Base-by-base conservation (phyloP, 2,329 filamentous ascomycete species). In the Tolypocladium pustulatum region DNA sequence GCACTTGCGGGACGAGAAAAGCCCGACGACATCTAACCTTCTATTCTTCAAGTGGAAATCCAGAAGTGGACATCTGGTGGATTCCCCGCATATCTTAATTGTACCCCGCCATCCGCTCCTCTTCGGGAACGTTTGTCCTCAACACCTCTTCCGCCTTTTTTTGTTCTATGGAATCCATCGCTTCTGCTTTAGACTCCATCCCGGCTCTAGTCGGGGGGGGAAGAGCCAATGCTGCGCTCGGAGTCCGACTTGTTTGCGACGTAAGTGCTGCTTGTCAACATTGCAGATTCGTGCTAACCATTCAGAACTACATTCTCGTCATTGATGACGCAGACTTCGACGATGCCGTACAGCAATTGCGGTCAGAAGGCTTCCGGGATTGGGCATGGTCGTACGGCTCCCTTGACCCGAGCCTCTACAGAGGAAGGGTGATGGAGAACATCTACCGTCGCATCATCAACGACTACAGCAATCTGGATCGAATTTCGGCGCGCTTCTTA, bases 91-190 rank as follows among this genome's bases (percentile, higher is more conserved):
- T n/a, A n/a, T n/a, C n/a, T n/a, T n/a, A n/a, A n/a, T n/a, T n/a
- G n/a, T n/a, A n/a, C n/a, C n/a, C n/a, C n/a, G n/a, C n/a, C n/a
- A n/a, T n/a, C n/a, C n/a, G n/a, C n/a, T n/a, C n/a, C n/a, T n/a
- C n/a, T n/a, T n/a, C n/a, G n/a, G n/a, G n/a, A n/a, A n/a, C n/a
- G n/a, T n/a, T n/a, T n/a, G n/a, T n/a, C n/a, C n/a, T n/a, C n/a
- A n/a, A n/a, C n/a, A n/a, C n/a, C n/a, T n/a, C n/a, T n/a, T n/a
- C n/a, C n/a, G n/a, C n/a, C n/a, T n/a, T n/a, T n/a, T n/a, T n/a
- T n/a, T n/a, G n/a, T n/a, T n/a, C n/a, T n/a, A 58, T 58, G 57
- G 57, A 58, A 22, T 27, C 12, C 34, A 56, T 58, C 57, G 53
- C 57, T 56, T 56, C 41, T 12, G 57, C 57, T 38, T 9, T 58